Base-by-base conservation (phyloP, 2,329 filamentous ascomycete species). In the Fusarium verrucosum region DNA sequence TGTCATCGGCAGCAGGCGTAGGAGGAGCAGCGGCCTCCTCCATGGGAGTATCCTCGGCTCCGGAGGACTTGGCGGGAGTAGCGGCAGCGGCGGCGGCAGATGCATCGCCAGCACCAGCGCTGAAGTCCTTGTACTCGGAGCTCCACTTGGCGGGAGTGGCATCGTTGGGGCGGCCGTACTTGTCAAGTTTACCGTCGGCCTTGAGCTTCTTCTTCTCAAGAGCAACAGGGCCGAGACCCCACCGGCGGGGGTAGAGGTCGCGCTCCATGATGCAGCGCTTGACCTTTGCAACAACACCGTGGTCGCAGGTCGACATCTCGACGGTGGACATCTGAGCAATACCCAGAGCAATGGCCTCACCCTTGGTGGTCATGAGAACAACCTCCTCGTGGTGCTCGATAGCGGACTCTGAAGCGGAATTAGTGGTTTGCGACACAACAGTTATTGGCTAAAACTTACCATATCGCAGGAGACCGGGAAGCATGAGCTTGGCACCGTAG, bases 201-300 rank as follows among this genome's bases (percentile, higher is more conserved):
- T 98, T 98, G 84, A 99, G 89, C 88, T 98, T 97, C 91, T 99
- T 99, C 89, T 99, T 99, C 86, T 98, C 93, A 44, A 90, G 82
- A 45, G 95, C 95, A 60, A 94, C 89, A 50, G 95, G 94, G 63
- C 95, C 95, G 75, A 98, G 87, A 69, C 95, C 95, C 95, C 95
- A 99, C 84, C 94, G 86, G 78, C 93, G 87, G 66, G 95, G 95
- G 86, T 99, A 99, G 58, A 98, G 85, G 77, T 98, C 95, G 73
- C 95, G 92, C 85, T 99, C 95, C 95, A 99, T 99, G 80, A 99
- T 99, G 80, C 94, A 97, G 73, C 95, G 90, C 89, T 99, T 99
- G 77, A 99, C 92, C 85, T 97, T 98, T 72, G 95, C 95, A 58
- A 98, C 94, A 58, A 97, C 93, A 72, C 95, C 95, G 80, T 99